A percentile compares a stretch with the other conserved stretches of the same genome.
These are phyloP conservation scores for Ganoderma multipileum DNA, from an alignment of 1,284 basidiomycete genomes.

Conservation along the genomic window DNA sequence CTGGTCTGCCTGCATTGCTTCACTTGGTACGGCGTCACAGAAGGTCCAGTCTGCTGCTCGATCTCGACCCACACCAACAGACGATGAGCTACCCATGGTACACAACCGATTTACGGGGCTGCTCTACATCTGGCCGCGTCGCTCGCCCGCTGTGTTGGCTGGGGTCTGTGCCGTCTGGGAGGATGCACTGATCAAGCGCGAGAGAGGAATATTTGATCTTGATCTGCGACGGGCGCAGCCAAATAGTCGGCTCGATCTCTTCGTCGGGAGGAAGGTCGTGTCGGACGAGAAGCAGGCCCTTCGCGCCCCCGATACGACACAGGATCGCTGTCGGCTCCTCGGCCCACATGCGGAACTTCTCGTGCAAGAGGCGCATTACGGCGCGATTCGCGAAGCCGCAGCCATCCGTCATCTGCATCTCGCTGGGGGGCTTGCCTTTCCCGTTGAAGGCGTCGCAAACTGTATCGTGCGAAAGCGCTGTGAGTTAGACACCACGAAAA, in stretches of 20 bases:
- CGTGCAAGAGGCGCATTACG: conserved; percentile 38
- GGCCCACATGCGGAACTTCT: conserved; percentile 37
- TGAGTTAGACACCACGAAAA: neutral
- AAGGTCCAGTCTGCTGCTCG: neutral
- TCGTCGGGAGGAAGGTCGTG: conserved; percentile 22
- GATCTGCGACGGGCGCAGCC: conserved; percentile 49
- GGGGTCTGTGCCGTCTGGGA: conserved; percentile 33
- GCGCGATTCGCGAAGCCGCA: conserved; percentile 47
- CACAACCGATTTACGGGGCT: neutral
- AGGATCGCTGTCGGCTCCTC: conserved; percentile 48
- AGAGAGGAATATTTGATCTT: conserved; percentile 45
- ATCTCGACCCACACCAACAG: neutral
- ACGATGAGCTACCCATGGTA: neutral
- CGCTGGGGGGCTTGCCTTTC: conserved; percentile 38
- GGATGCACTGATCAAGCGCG: conserved; percentile 10
- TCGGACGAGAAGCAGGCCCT: conserved; percentile 36
- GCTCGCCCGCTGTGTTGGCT: no score
- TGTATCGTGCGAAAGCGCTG: conserved; percentile 9
- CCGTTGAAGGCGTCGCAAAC: conserved; percentile 26
- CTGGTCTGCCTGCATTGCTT: no score
- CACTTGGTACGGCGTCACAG: no score
- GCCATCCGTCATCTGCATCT: conserved; percentile 53
- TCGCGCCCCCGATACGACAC: conserved; percentile 46
- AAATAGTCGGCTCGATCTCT: conserved; percentile 36
- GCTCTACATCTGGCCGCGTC: neutral